Evolutionary conservation across 352 stramenopile genomes (phyloP).

Genomic region (Pythium insidiosum): DNA sequence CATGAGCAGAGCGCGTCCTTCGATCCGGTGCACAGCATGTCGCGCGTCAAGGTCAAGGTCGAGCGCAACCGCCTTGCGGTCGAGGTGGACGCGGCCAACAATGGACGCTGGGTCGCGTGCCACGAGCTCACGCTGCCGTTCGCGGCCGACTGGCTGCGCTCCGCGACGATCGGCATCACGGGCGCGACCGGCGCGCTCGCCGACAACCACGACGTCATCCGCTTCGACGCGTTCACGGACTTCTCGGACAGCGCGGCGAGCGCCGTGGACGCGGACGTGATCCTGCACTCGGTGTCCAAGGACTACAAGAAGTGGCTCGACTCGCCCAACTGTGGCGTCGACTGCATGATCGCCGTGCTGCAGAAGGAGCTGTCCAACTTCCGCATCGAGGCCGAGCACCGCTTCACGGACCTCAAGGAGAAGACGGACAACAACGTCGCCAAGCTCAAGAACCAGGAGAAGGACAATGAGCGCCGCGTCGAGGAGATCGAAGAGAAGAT

Average conservation of each 20-base stretch:
- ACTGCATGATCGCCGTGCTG: constrained; percentile 71
- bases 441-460: constrained; percentile 70
- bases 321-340: constrained; percentile 61
- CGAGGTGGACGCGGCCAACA: constrained; percentile 56
- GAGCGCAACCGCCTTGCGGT: constrained; percentile 41
- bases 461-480: constrained; percentile 68
- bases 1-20: constrained; percentile 74
- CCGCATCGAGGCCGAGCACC: constrained; percentile 72
- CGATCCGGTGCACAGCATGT: constrained; percentile 74
- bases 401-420: constrained; percentile 78
- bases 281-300: constrained; percentile 79
- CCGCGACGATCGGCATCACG: constrained; percentile 64
- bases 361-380: constrained; percentile 79
- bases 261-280: constrained; percentile 48
- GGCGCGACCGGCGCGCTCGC: constrained; percentile 67
- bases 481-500: constrained; percentile 63
- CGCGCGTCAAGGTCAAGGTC: constrained; percentile 72
- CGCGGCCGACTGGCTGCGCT: constrained; percentile 43
- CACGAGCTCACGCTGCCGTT: constrained; percentile 62
- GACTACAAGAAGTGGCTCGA: constrained; percentile 82
- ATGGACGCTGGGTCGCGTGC: constrained; percentile 56
- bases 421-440: constrained; percentile 76
- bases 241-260: constrained; percentile 32
- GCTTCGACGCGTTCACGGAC: constrained; percentile 63
- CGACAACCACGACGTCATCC: constrained; percentile 84